Base-by-base conservation (phyloP, 148 eudicot species). In the Salicornia ramosissima region DNA sequence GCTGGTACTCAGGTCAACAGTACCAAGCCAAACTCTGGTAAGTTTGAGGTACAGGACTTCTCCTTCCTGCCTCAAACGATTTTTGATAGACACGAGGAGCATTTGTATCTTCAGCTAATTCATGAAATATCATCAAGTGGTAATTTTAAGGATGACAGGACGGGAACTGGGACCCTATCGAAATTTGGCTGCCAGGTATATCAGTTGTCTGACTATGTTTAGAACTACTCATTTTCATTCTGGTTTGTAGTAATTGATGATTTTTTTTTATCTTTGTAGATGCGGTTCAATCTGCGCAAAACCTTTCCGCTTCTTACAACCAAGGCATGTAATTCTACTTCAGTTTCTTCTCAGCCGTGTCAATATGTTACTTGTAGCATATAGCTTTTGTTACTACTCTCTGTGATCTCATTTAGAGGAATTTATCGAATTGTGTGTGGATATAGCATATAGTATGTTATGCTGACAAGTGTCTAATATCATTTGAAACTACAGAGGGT, bases 141-240 rank as follows among this genome's bases (percentile, higher is more conserved):
- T 8, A 86, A 74, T 69, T 45, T 66, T 11, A 94, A 91, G 82
- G 90, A 73, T 79, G 99, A 94, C 55, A 82, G 96, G 70, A 91
- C 99, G 10, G 91, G 97, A 54, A 89, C 97, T 60, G 97, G 99
- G 25, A 94, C 97, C 30, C 69, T 86, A 25, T 94, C 99, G 5
- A 84, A 83, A 75, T 94, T 94, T 79, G 99, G 97, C 72, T 89
- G 93, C 71, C 99, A 94, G 99, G 99, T 94, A 81, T 24, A 57
- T 15, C 59, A 68, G 42, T 40, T 15, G 29, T 24, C 29, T 62
- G 10, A 22, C 60, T 65, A 50, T 68, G 2, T 51, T 30, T 11
- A 15, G 57, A 60, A 10, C 25, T 60, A 19, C 18, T 31, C 18
- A 22, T 63, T 28, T 22, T 65, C 57, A 21, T 64, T 70, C 31